Evolutionary conservation across 2,329 filamentous ascomycete species (phyloP), one percentile per base, ranked within the genome.

Genomic region (Claviceps sp.): DNA sequence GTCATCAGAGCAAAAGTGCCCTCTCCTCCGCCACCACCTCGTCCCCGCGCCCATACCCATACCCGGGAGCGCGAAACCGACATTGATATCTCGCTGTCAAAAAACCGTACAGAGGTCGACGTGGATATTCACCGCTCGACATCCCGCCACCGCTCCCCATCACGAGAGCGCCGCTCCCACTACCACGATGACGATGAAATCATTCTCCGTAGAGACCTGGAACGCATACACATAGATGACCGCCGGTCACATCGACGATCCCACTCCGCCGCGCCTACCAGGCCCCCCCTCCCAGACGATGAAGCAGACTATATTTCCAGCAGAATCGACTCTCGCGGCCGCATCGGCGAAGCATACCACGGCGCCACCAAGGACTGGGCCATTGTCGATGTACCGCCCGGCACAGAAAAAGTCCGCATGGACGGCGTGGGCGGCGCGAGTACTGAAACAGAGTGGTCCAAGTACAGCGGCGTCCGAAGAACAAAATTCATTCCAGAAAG

Each of bases 371-470:
- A 79, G 56, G 85, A 82, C 61, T 94, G 88, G 87, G 77, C 80
- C 50, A 85, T 94, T 55, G 77, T 95, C 39, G 88, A 94, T 66
- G 83, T 94, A 40, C 88, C 87, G 1, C 86, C 88, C 0, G 88
- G 88, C 53, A 91, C 87, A 0, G 84, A 87, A 68, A 79, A 84
- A 42, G 83, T 93, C n/a, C 78, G 79, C 50, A 85, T 93, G 83
- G 86, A 93, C 58, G 86, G 87, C 50, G 75, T 80, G 23, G 86
- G 86, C 20, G 86, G 85, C 47, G 85, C 75, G n/a, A 74, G 73
- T 39, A 83, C 88, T 56, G 87, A 93, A 59, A 80, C 89, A 46
- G 84, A 79, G 20, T 93, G 86, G 85, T 76, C 85, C 63, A 79
- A 80, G 59, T 90, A 89, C 66, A 89, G 84, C 62, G 88, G 88